Percentiles rank a stretch among this genome's conserved stretches.
Evolutionary conservation across 2,329 filamentous ascomycete species (phyloP).

Genomic region (Fusarium anguioides): DNA sequence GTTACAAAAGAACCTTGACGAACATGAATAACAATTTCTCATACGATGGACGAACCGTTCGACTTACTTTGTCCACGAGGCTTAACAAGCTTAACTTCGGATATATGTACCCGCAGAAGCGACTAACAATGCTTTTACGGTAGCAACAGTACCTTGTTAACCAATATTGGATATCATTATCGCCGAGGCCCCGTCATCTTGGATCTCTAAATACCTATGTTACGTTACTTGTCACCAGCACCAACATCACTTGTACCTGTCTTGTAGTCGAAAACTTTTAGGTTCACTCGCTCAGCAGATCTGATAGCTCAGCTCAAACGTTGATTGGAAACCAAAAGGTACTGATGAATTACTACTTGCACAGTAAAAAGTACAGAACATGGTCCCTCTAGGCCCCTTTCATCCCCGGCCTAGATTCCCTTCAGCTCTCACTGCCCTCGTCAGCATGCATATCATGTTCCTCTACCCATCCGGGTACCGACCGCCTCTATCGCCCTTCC

Average conservation of each 20-base stretch:
- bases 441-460: not conserved
- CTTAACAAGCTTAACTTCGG: constrained; percentile 24
- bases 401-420: constrained; percentile 24
- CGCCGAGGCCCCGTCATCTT: not conserved
- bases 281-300: constrained; percentile 21
- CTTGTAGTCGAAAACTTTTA: not conserved
- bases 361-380: constrained; percentile 46
- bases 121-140: not conserved
- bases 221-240: constrained; percentile 24
- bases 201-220: not conserved
- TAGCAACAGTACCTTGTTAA: not conserved
- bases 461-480: constrained; percentile 29
- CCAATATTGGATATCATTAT: constrained; percentile 6
- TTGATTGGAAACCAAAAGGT: constrained; percentile 33
- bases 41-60: constrained; percentile 19
- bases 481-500: constrained; percentile 39
- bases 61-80: constrained; percentile 23
- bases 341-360: constrained; percentile 40
- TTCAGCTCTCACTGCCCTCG: constrained; percentile 30
- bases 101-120: constrained; percentile 5
- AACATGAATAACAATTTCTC: not conserved
- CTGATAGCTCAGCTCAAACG: constrained; percentile 2
- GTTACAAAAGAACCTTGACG: constrained; percentile 35
- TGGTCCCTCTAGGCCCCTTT: constrained; percentile 32
- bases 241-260: not conserved